phyloP scores from a whole-genome alignment of 345 rosid genomes.

The Cochlearia excelsa region DNA sequence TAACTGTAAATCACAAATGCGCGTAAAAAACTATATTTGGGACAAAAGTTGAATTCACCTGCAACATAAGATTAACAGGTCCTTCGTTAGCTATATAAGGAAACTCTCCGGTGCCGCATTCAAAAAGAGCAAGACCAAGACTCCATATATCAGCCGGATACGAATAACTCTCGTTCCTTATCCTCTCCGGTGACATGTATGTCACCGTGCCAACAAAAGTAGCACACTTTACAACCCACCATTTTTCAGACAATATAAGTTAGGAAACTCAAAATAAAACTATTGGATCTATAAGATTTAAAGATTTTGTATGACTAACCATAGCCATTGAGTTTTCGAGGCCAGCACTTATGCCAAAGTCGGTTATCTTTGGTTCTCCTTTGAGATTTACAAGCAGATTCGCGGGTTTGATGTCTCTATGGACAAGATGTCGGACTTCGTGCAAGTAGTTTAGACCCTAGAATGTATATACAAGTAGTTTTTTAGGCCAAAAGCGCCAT shows the following conservation, averaged over 20 bases:
- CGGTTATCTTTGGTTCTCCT: conserved; percentile 95
- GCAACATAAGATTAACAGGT: conserved; percentile 91
- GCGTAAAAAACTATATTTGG: not conserved
- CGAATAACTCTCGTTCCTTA: conserved; percentile 75
- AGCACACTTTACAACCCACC: conserved; percentile 65
- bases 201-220: conserved; percentile 98
- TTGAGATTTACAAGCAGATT: conserved; percentile 89
- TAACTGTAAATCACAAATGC: not conserved
- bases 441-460: conserved; percentile 91
- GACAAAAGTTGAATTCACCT: conserved; percentile 47
- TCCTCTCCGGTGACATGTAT: conserved; percentile 98
- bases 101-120: conserved; percentile 94
- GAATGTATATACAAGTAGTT: no score
- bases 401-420: conserved; percentile 97
- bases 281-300: not conserved
- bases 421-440: conserved; percentile 85
- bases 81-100: conserved; percentile 86
- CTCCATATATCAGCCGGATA: conserved; percentile 99
- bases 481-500: no score
- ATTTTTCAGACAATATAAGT: conserved; percentile 22
- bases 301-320: conserved; percentile 49
- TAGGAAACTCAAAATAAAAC: conserved; percentile 12
- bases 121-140: conserved; percentile 91
- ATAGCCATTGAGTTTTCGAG: conserved; percentile 92
- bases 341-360: conserved; percentile 97